A percentile compares a stretch with the other conserved stretches of the same genome.
These are phyloP conservation scores for Hymenoscyphus repandus DNA, from an alignment of 2,329 filamentous ascomycete species.

Conservation along the genomic window DNA sequence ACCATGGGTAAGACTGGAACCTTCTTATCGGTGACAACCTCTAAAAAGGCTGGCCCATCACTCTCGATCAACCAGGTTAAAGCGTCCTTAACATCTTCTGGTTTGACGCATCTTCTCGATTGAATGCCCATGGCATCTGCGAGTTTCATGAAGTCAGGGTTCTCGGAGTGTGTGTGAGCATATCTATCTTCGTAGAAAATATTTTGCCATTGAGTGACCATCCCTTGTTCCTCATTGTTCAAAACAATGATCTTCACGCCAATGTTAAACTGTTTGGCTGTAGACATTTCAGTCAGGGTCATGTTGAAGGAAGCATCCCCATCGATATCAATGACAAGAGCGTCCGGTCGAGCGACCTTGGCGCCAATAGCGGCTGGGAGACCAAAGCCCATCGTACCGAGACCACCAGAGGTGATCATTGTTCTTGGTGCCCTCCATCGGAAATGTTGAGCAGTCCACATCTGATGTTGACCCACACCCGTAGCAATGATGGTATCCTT, in stretches of 20 bases:
- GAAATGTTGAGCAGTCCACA: conserved; percentile 98
- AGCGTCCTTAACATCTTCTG: conserved; percentile 70
- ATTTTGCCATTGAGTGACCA: conserved; percentile 98
- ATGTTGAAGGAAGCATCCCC: conserved; percentile 99
- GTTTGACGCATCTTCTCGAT: conserved; percentile 64
- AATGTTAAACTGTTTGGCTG: conserved; percentile 92
- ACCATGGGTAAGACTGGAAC: conserved; percentile 98
- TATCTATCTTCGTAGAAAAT: conserved; percentile 95
- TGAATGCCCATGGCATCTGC: conserved; percentile 87
- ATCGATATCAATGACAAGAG: conserved; percentile 81
- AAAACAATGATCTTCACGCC: conserved; percentile 90
- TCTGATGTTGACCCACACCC: conserved; percentile 96
- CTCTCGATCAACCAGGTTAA: conserved; percentile 85
- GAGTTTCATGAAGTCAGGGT: conserved; percentile 94
- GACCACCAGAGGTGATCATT: conserved; percentile 94
- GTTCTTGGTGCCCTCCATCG: conserved; percentile 86
- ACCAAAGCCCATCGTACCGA: conserved; percentile 94
- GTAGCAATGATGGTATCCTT: conserved; percentile 83
- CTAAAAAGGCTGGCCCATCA: conserved; percentile 87
- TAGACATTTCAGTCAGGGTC: conserved; percentile 93
- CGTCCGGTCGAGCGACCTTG: conserved; percentile 68
- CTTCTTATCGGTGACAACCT: conserved; percentile 88
- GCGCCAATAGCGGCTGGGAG: conserved; percentile 92
- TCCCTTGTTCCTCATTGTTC: conserved; percentile 97
- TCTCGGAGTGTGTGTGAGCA: conserved; percentile 86